Conservation (phyloP, 2,329 filamentous ascomycete species). For the Pyrenochaeta sp. region DNA sequence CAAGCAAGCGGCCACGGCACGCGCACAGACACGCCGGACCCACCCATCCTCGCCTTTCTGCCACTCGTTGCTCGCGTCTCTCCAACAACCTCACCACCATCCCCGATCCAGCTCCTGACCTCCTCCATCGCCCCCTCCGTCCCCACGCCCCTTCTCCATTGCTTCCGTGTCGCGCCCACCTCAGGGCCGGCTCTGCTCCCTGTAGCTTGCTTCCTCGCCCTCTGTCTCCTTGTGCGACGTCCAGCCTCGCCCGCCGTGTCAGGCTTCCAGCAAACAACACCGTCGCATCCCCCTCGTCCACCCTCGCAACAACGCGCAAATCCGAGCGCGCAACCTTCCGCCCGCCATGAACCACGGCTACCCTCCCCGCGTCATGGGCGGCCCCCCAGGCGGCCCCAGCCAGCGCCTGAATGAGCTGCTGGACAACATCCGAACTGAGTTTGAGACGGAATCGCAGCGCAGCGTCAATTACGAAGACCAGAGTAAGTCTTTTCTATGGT, state of each 20-base stretch:
- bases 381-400: constrained; percentile 63
- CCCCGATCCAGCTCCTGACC: constrained; percentile 6
- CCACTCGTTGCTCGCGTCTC: constrained; percentile 20
- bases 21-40: constrained; percentile 21
- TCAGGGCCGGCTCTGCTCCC: constrained; percentile 24
- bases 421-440: constrained; percentile 89
- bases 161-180: constrained; percentile 30
- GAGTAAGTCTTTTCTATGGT: constrained; percentile 69
- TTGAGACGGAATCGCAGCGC: constrained; percentile 82
- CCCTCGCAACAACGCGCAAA: constrained; percentile 11
- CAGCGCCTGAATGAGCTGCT: constrained; percentile 88
- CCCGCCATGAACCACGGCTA: constrained; percentile 70
- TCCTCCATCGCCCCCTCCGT: constrained; percentile 15
- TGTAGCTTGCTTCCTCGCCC: constrained; percentile 10
- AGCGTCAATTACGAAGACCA: constrained; percentile 91
- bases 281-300: constrained; percentile 21
- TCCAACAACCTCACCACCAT: constrained; percentile 19
- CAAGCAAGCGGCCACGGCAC: constrained; percentile 19
- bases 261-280: constrained; percentile 16
- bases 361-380: constrained; percentile 82
- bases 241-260: constrained; percentile 31
- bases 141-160: constrained; percentile 21
- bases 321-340: constrained; percentile 3
- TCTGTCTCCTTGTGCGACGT: constrained; percentile 22
- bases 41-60: constrained; percentile 20